phyloP scores from a whole-genome alignment of 768 basidiomycete species.

The Saitozyma sp. region DNA sequence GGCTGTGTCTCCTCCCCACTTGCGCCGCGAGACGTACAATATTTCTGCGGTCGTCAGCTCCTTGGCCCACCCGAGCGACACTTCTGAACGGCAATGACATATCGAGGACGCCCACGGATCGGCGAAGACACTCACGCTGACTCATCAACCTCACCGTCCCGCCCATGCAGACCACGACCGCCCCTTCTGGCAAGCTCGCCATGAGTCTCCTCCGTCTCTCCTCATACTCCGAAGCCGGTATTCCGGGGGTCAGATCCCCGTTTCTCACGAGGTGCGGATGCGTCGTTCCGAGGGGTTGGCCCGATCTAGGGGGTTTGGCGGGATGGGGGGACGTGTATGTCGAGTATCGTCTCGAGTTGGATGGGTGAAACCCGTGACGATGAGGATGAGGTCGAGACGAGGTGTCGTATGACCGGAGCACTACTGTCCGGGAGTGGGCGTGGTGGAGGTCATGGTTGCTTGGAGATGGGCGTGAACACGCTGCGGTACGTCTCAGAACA shows the following conservation, averaged over 20 bases:
- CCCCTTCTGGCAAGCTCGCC: slow-evolving; percentile 69
- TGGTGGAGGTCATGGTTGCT: no score
- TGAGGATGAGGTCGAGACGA: neutral
- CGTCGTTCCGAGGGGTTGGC: slow-evolving; percentile 73
- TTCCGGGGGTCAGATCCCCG: slow-evolving; percentile 79
- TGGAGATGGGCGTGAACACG: no score
- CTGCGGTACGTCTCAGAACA: no score
- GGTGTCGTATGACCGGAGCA: neutral
- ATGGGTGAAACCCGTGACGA: neutral
- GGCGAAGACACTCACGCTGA: slow-evolving; percentile 64
- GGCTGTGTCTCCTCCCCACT: neutral
- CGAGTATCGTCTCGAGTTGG: neutral
- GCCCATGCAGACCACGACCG: slow-evolving; percentile 72
- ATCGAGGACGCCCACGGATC: neutral
- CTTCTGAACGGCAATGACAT: neutral
- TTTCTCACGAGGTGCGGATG: slow-evolving; percentile 77
- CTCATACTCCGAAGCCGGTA: slow-evolving; percentile 75
- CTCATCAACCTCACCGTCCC: slow-evolving; percentile 60
- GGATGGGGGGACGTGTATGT: slow-evolving; percentile 12
- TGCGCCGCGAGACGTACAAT: slow-evolving; percentile 62
- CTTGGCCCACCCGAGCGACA: neutral
- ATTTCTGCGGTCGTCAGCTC: slow-evolving; percentile 59
- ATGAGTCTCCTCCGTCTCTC: slow-evolving; percentile 67
- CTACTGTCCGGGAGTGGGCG: no score
- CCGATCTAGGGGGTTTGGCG: slow-evolving; percentile 71